These are phyloP conservation scores for Calonectria pteridis DNA, from an alignment of 2,329 filamentous ascomycete genomes.

Conservation along the genomic window DNA sequence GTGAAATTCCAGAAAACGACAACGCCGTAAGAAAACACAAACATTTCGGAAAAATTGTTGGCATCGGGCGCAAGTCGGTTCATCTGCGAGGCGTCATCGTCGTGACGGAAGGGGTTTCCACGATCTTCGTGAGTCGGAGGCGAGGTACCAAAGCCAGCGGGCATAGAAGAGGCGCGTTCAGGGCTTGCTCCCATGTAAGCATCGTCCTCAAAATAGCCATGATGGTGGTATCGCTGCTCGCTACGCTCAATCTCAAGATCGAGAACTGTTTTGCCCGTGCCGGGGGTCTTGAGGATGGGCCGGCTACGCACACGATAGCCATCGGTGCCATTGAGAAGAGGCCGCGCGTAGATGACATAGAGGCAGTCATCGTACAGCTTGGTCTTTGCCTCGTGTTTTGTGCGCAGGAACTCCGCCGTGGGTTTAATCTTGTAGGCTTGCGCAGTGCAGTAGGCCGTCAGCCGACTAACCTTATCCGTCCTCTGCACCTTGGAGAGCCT, in stretches of 20 bases:
- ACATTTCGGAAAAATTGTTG: constrained; percentile 92
- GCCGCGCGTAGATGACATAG: constrained; percentile 94
- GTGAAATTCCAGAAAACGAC: constrained; percentile 99
- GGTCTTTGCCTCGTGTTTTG: constrained; percentile 89
- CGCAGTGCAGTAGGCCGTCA: constrained; percentile 97
- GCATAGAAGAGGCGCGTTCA: constrained; percentile 45
- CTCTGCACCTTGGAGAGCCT: constrained; percentile 88
- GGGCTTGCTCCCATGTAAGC: constrained; percentile 59
- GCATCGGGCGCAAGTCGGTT: constrained; percentile 76
- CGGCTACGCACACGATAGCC: constrained; percentile 91
- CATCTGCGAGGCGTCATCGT: constrained; percentile 62
- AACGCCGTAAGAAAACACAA: constrained; percentile 96
- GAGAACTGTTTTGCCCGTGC: constrained; percentile 87
- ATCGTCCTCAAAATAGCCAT: constrained; percentile 88
- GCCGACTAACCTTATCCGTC: constrained; percentile 86
- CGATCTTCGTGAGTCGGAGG: constrained; percentile 45
- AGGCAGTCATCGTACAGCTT: constrained; percentile 98
- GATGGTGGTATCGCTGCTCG: constrained; percentile 88
- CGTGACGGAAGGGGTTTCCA: constrained; percentile 45
- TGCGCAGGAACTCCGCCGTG: constrained; percentile 89
- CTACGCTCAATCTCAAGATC: constrained; percentile 97
- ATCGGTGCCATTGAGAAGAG: constrained; percentile 85
- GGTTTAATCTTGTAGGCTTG: constrained; percentile 91
- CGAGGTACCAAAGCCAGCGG: constrained; percentile 49
- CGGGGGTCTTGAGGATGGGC: constrained; percentile 91